Conservation (phyloP, 2,329 filamentous ascomycete genomes). For the Trichoderma endophyticum region DNA sequence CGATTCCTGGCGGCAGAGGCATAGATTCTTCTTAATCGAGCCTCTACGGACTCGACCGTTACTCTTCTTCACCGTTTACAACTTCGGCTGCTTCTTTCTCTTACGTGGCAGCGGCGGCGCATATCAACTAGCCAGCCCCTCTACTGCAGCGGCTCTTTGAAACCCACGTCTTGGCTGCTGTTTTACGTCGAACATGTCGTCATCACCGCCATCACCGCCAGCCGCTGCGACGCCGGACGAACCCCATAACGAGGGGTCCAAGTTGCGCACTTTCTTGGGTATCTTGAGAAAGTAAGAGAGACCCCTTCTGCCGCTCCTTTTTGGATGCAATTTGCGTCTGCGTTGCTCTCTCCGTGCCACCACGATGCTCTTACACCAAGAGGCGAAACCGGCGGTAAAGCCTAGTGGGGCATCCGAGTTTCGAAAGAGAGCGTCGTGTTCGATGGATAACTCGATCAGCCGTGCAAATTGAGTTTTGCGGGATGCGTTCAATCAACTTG, state of each 20-base stretch:
- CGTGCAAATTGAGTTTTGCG: not conserved
- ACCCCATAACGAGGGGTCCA: conserved; percentile 72
- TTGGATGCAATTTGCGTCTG: not conserved
- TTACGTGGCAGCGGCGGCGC: not conserved
- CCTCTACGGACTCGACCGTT: not conserved
- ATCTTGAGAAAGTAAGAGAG: conserved; percentile 80
- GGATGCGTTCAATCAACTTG: not conserved
- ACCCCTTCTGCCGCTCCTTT: not conserved
- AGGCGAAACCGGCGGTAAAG: conserved; percentile 18
- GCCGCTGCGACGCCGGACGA: conserved; percentile 41
- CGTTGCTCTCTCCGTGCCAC: not conserved
- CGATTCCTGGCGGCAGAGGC: conserved; percentile 4
- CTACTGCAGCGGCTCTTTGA: not conserved
- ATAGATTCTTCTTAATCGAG: not conserved
- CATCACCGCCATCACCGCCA: conserved; percentile 33
- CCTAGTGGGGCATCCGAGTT: conserved; percentile 16
- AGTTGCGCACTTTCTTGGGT: conserved; percentile 82
- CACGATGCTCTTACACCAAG: not conserved
- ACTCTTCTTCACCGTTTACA: not conserved
- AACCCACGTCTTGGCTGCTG: not conserved
- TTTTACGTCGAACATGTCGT: conserved; percentile 33
- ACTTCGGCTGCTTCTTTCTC: not conserved
- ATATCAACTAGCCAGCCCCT: not conserved
- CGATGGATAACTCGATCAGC: not conserved
- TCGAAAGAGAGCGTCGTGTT: not conserved